Conservation (phyloP, 768 basidiomycete genomes). For the Lactarius trivialis region DNA sequence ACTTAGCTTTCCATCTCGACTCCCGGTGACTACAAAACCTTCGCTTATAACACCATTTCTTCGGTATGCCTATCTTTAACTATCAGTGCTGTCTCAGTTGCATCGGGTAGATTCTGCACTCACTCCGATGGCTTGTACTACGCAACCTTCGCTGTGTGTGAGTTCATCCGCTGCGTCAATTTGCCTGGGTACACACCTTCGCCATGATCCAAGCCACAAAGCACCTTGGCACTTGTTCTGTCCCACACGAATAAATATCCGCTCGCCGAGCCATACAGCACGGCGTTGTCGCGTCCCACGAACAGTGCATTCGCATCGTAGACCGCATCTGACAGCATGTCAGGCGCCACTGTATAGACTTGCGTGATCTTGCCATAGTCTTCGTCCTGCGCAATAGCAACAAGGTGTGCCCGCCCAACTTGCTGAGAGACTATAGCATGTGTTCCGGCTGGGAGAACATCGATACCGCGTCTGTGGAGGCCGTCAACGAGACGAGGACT, state of each 20-base stretch:
- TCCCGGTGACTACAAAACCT: slow-evolving; percentile 19
- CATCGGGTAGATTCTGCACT: neutral
- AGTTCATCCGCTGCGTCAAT: neutral
- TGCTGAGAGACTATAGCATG: slow-evolving; percentile 49
- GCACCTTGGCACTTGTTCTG: slow-evolving; percentile 42
- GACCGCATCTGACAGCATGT: slow-evolving; percentile 27
- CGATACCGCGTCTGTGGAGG: slow-evolving; percentile 43
- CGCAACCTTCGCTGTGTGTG: slow-evolving; percentile 6
- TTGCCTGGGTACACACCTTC: slow-evolving; percentile 39
- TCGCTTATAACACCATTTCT: neutral
- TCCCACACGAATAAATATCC: slow-evolving; percentile 60
- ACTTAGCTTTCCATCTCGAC: slow-evolving; percentile 19
- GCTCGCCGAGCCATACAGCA: slow-evolving; percentile 51
- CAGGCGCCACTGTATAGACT: slow-evolving; percentile 42
- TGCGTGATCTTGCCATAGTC: slow-evolving; percentile 48
- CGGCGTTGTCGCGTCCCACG: slow-evolving; percentile 43
- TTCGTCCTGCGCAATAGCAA: slow-evolving; percentile 44
- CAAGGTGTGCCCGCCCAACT: slow-evolving; percentile 45
- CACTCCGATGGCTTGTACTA: slow-evolving; percentile 20
- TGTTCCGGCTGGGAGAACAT: slow-evolving; percentile 42
- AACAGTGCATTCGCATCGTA: slow-evolving; percentile 47
- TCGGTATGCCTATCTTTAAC: slow-evolving; percentile 3
- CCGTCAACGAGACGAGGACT: slow-evolving; percentile 15
- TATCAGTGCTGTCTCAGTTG: neutral
- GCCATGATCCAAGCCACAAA: slow-evolving; percentile 56